Evolutionary conservation across 1,284 basidiomycete species (phyloP), one percentile per base, ranked within the genome.

Genomic region (Sporisorium iseilematis-ciliati): DNA sequence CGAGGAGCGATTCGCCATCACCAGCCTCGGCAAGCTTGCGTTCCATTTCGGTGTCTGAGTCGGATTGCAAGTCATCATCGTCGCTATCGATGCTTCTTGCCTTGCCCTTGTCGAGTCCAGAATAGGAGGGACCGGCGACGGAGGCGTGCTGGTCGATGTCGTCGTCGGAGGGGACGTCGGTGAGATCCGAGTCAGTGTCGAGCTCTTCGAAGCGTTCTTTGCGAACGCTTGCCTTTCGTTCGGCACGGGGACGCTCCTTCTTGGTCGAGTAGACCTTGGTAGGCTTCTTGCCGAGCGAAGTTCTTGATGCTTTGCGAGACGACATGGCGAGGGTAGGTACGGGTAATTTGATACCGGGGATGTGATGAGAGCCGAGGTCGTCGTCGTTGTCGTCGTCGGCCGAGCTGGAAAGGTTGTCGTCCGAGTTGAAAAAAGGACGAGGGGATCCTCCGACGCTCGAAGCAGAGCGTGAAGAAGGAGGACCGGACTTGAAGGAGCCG

Each of bases 1-100:
- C 82, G n/a, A 84, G 69, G 12, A 84, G 74, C 16, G 82, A 84
- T 38, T 83, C 82, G 43, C 80, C 82, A 31, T 83, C 81, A 14
- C 82, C 80, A 0, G 82, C 82, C 40, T 78, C 82, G 33, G 74
- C 77, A 18, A 84, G 79, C 65, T 82, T 79, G 50, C 74, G 75
- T 35, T 80, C 82, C 82, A 84, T 83, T 29, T 80, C 81, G 26
- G 72, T 68, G 35, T 83, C 82, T 12, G 81, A 79, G 21, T 79
- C 75, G 20, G 78, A 75, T 4, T 62, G 18, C 21, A 67, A 20
- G 42, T 66, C 60, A 29, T 75, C 66, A 53, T 55, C 63, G 43
- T 76, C 68, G 58, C 58, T 64, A 52, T 76, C 74, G 40, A 68
- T 38, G 56, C 69, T 78, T 43, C 54, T 72, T 16, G 61, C 67